Conservation (phyloP, 2,329 filamentous ascomycete genomes). For the Colletotrichum acutatum region DNA sequence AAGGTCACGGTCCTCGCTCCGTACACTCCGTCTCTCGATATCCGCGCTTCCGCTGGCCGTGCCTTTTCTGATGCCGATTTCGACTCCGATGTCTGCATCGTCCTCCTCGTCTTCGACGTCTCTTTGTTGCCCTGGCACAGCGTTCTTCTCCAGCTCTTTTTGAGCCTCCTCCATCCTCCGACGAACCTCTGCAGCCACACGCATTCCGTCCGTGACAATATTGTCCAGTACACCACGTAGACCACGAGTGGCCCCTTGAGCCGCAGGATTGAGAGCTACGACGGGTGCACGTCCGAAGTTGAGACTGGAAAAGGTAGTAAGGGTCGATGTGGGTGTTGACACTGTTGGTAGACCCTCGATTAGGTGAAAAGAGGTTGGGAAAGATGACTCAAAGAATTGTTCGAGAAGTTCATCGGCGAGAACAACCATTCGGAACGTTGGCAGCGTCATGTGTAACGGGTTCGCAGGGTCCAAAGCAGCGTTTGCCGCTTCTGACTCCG, state of each 20-base stretch:
- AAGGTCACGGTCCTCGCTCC: slow-evolving; percentile 75
- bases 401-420: slow-evolving; percentile 95
- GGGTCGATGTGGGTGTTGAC: slow-evolving; percentile 63
- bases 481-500: slow-evolving; percentile 83
- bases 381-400: slow-evolving; percentile 96
- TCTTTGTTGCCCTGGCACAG: slow-evolving; percentile 69
- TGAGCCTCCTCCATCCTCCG: slow-evolving; percentile 96
- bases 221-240: slow-evolving; percentile 94
- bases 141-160: slow-evolving; percentile 87
- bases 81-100: slow-evolving; percentile 62
- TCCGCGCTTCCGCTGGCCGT: slow-evolving; percentile 59
- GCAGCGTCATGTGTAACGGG: slow-evolving; percentile 93
- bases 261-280: slow-evolving; percentile 50
- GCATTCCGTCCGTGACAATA: slow-evolving; percentile 97
- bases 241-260: slow-evolving; percentile 74
- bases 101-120: slow-evolving; percentile 73
- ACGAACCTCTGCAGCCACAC: slow-evolving; percentile 91
- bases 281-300: slow-evolving; percentile 63
- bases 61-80: slow-evolving; percentile 53
- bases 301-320: slow-evolving; percentile 87
- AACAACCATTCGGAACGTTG: slow-evolving; percentile 98
- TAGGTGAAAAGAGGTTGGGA: slow-evolving; percentile 91
- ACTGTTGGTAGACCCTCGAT: slow-evolving; percentile 67
- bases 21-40: slow-evolving; percentile 71
- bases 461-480: slow-evolving; percentile 91